Base-by-base conservation (phyloP, 768 basidiomycete species). In the Psilocybe tampanensis region DNA sequence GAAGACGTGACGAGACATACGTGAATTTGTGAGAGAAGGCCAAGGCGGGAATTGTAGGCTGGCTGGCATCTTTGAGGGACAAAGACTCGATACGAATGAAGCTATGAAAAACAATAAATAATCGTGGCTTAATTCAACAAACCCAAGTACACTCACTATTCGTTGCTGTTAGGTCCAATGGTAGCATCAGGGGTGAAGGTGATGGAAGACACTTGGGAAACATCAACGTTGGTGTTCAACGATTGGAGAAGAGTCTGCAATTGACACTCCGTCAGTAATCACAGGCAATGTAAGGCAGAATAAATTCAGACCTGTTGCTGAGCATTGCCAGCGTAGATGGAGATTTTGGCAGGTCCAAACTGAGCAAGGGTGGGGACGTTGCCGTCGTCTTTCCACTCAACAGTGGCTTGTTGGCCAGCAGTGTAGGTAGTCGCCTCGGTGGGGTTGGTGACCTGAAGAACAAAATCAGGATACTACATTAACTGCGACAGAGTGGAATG, bases 11-110 rank as follows among this genome's bases (percentile, higher is more conserved):
- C 7, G 11, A 7, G 9, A 74, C 86, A 60, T 66, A 93, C 92
- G 75, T 75, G 77, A 92, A 94, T 64, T 82, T 83, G 60, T 92
- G 81, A 8, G 91, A 92, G 78, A 93, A 95, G 0, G 90, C 85
- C 61, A 88, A 74, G 44, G 80, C 82, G 2, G 80, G 82, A 73
- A 76, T 89, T 51, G 81, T 75, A 15, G 86, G 72, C 54, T 80
- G 68, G 2, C 65, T 65, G 23, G 84, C 49, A 68, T 89, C 84
- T 68, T 79, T 88, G 45, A 82, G 62, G 54, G 34, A 64, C 32
- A 79, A 60, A 0, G 92, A 92, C 56, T 89, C 81, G 66, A 90
- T 73, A 47, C 91, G 89, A 66, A 95, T 80, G 77, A 95, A 95
- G 76, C 89, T 90, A 56, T 2, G 51, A 22, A 15, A 18, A 21